Percentiles rank a stretch among this genome's conserved stretches.
Evolutionary conservation across 768 basidiomycete species (phyloP).

Genomic region (Pulveroboletus sp.): DNA sequence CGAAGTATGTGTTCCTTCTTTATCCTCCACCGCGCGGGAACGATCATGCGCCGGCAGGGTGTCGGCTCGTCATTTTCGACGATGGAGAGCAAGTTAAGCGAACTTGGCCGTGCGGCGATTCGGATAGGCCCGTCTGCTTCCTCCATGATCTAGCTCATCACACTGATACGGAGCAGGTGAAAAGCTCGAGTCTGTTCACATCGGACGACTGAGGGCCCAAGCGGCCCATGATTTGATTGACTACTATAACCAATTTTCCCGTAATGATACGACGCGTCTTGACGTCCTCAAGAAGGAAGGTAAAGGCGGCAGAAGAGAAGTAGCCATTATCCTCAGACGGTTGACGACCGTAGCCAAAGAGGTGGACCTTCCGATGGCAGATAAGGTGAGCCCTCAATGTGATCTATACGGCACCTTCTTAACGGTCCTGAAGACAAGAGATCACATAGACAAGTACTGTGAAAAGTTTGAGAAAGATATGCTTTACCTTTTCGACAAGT

Average conservation of each 20-base stretch:
- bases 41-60: conserved; percentile 43
- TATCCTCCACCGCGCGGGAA: background rate
- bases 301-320: conserved; percentile 79
- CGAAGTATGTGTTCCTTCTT: conserved; percentile 54
- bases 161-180: conserved; percentile 55
- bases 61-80: conserved; percentile 84
- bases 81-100: conserved; percentile 88
- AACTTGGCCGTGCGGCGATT: conserved; percentile 91
- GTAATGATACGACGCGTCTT: conserved; percentile 69
- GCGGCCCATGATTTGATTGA: conserved; percentile 92
- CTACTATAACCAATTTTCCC: conserved; percentile 89
- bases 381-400: conserved; percentile 50
- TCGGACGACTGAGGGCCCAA: conserved; percentile 87
- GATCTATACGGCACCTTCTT: background rate
- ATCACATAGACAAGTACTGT: conserved; percentile 93
- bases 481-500: conserved; percentile 91
- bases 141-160: background rate
- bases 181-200: conserved; percentile 91
- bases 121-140: conserved; percentile 63
- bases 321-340: conserved; percentile 82
- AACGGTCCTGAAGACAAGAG: conserved; percentile 58
- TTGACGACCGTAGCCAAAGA: conserved; percentile 88
- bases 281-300: conserved; percentile 85
- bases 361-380: conserved; percentile 80
- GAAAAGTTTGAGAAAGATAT: conserved; percentile 99